These are phyloP conservation scores for Aspergillus proliferans DNA, from an alignment of 2,329 filamentous ascomycete genomes.

Conservation along the genomic window DNA sequence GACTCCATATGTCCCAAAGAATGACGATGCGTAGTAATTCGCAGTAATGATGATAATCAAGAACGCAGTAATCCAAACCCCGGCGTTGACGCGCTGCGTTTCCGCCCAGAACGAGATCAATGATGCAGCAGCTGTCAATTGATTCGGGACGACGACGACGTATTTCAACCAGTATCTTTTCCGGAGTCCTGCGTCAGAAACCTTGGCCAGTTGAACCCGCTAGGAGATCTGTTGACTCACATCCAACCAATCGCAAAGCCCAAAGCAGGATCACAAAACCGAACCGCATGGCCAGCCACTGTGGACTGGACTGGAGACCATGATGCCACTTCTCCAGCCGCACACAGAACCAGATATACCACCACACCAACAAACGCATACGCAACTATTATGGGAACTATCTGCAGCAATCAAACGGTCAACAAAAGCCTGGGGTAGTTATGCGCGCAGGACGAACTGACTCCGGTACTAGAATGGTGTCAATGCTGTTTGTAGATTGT, in stretches of 20 bases:
- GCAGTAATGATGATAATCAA: conserved; percentile 55
- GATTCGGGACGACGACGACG: conserved; percentile 77
- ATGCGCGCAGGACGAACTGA: conserved; percentile 9
- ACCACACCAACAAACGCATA: conserved; percentile 40
- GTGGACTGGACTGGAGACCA: conserved; percentile 70
- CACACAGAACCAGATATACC: conserved; percentile 71
- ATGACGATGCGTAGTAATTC: conserved; percentile 61
- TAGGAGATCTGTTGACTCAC: conserved; percentile 29
- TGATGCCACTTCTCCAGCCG: conserved; percentile 72
- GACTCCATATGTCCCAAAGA: conserved; percentile 61
- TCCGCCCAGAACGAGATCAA: conserved; percentile 72
- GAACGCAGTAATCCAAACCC: conserved; percentile 69
- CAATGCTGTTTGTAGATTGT: background rate
- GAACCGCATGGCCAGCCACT: conserved; percentile 70
- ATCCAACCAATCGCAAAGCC: conserved; percentile 71
- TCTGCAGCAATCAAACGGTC: conserved; percentile 14
- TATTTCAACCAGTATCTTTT: conserved; percentile 60
- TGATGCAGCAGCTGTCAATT: conserved; percentile 68
- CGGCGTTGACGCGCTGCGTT: conserved; percentile 61
- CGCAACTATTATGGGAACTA: conserved; percentile 31
- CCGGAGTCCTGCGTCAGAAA: no score
- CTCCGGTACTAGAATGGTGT: conserved; percentile 19
- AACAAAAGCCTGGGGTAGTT: background rate
- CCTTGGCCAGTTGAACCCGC: no score
- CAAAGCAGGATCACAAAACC: conserved; percentile 72